Percentiles rank a stretch among this genome's conserved stretches.
Conservation (phyloP, 805 yeast species). For the Saturnispora ahearnii region DNA sequence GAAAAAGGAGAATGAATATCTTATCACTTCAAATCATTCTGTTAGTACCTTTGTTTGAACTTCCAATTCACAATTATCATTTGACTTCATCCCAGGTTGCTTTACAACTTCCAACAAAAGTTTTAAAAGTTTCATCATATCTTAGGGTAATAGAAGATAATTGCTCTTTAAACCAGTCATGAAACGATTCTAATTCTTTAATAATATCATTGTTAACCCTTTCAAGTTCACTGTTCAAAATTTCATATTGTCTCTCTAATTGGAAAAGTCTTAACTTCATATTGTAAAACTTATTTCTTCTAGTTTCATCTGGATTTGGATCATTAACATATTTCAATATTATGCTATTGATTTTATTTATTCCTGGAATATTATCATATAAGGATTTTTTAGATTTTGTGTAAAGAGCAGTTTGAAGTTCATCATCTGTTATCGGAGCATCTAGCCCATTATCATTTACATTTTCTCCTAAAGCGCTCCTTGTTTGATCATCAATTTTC, state of each 20-base stretch:
- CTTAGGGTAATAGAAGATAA: constrained; percentile 15
- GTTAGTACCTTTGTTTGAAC: too few species aligned
- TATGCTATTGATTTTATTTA: constrained; percentile 28
- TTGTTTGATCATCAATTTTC: constrained; percentile 25
- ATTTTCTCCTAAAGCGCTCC: constrained; percentile 18
- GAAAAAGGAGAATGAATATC: too few species aligned
- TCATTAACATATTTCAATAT: constrained; percentile 28
- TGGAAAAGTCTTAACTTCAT: constrained; percentile 25
- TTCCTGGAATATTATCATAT: constrained; percentile 29
- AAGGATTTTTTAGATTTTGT: constrained; percentile 22
- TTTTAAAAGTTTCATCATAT: constrained; percentile 21
- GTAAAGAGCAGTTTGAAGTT: constrained; percentile 25
- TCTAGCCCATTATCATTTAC: constrained; percentile 12
- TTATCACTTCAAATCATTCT: too few species aligned
- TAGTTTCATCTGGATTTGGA: constrained; percentile 28
- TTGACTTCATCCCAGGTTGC: constrained; percentile 23
- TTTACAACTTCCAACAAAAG: constrained; percentile 17
- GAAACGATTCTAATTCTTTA: constrained; percentile 22
- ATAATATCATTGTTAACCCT: constrained; percentile 20
- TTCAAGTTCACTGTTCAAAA: constrained; percentile 21
- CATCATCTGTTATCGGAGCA: constrained; percentile 26
- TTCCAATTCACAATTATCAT: not conserved
- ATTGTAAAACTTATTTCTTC: constrained; percentile 24
- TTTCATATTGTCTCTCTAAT: constrained; percentile 24
- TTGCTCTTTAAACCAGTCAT: constrained; percentile 26